Evolutionary conservation across 176 grass and related monocot genomes (phyloP).

Genomic region (maize (Zea mays)): Zm-B73-REFERENCE-NAM-5.0 NC_050101.1:122018501-122019000

Average conservation of each 20-base stretch:
- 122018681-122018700: slow-evolving; percentile 17
- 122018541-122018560: not conserved
- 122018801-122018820: not conserved
- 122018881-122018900: not conserved
- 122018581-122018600: not conserved
- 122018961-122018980: no score
- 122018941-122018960: slow-evolving; percentile 31
- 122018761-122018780: not conserved
- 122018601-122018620: not conserved
- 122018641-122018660: not conserved
- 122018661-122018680: not conserved
- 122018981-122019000: no score
- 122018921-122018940: slow-evolving; percentile 43
- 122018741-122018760: not conserved
- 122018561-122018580: not conserved
- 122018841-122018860: slow-evolving; percentile 33
- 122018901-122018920: not conserved
- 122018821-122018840: not conserved
- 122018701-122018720: not conserved
- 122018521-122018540: not conserved
- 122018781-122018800: slow-evolving; percentile 9
- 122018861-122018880: not conserved
- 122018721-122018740: not conserved
- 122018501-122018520: not conserved
- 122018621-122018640: slow-evolving; percentile 1